Percentiles rank a stretch among this genome's conserved stretches.
Conservation (phyloP, 495 filamentous ascomycete genomes). For the Bacidia gigantensis region DNA sequence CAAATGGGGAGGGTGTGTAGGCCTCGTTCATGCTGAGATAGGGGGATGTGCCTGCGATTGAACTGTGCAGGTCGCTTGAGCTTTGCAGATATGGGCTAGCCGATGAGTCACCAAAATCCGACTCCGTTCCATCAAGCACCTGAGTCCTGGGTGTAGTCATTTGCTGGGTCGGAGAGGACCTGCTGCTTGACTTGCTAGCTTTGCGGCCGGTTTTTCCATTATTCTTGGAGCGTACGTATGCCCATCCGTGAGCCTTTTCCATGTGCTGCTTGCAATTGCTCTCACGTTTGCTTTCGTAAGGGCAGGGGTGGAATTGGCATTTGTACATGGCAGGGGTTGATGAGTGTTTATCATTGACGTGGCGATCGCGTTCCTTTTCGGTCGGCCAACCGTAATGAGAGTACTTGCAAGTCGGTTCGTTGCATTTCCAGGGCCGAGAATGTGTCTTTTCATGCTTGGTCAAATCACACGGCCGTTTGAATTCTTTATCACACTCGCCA, state of each 20-base stretch:
- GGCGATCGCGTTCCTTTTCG: slow-evolving; percentile 91
- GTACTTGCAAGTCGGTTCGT: slow-evolving; percentile 68
- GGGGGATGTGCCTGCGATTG: slow-evolving; percentile 21
- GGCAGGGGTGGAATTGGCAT: slow-evolving; percentile 74
- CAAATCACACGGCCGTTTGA: slow-evolving; percentile 82
- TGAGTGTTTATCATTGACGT: slow-evolving; percentile 91
- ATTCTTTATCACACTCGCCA: slow-evolving; percentile 71
- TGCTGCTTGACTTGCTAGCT: slow-evolving; percentile 16
- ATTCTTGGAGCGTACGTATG: slow-evolving; percentile 81
- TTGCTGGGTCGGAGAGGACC: slow-evolving; percentile 39
- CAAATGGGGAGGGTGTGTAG: slow-evolving; percentile 10
- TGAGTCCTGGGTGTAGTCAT: slow-evolving; percentile 39
- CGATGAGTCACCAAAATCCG: slow-evolving; percentile 19
- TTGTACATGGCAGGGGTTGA: slow-evolving; percentile 58
- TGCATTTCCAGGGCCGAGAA: slow-evolving; percentile 88
- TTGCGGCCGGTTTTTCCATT: slow-evolving; percentile 53
- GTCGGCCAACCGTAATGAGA: slow-evolving; percentile 81
- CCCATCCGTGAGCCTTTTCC: slow-evolving; percentile 92
- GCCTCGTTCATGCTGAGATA: slow-evolving; percentile 12
- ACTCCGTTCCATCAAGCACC: slow-evolving; percentile 23
- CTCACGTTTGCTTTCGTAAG: slow-evolving; percentile 88
- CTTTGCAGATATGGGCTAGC: slow-evolving; percentile 8
- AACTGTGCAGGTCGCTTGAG: slow-evolving; percentile 25
- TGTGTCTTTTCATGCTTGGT: slow-evolving; percentile 98
- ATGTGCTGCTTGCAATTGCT: slow-evolving; percentile 99